phyloP scores from a whole-genome alignment of 2,329 filamentous ascomycete genomes.

The Trichoderma semiorbis region DNA sequence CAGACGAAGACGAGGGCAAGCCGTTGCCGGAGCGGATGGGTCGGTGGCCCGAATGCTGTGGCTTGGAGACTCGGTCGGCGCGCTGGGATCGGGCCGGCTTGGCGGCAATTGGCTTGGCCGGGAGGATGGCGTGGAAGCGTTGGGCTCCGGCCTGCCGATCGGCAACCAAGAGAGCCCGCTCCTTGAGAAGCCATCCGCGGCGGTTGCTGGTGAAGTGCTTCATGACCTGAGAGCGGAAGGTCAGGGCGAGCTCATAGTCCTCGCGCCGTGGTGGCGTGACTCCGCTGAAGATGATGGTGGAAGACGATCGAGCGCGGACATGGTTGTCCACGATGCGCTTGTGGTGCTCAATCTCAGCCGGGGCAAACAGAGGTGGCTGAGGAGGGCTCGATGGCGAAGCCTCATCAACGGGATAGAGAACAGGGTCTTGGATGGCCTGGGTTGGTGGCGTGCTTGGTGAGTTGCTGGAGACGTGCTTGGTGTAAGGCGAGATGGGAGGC shows the following conservation, averaged over 20 bases:
- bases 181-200: slow-evolving; percentile 46
- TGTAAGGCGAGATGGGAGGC: slow-evolving; percentile 54
- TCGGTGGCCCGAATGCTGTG: slow-evolving; percentile 33
- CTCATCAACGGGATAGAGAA: slow-evolving; percentile 54
- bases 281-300: slow-evolving; percentile 34
- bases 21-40: slow-evolving; percentile 33
- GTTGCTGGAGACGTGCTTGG: slow-evolving; percentile 36
- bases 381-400: slow-evolving; percentile 36
- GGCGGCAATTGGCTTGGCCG: slow-evolving; percentile 37
- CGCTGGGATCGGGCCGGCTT: slow-evolving; percentile 31
- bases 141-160: slow-evolving; percentile 43
- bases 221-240: slow-evolving; percentile 52
- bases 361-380: slow-evolving; percentile 50
- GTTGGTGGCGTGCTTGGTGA: slow-evolving; percentile 29
- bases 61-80: slow-evolving; percentile 37
- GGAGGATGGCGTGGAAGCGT: slow-evolving; percentile 41
- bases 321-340: slow-evolving; percentile 50
- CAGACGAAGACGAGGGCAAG: slow-evolving; percentile 26
- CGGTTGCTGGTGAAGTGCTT: slow-evolving; percentile 44
- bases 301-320: slow-evolving; percentile 42
- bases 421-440: slow-evolving; percentile 48
- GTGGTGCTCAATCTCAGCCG: slow-evolving; percentile 39
- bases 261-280: slow-evolving; percentile 47
- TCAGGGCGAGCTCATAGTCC: slow-evolving; percentile 53
- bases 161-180: slow-evolving; percentile 48